A percentile compares a stretch with the other conserved stretches of the same genome.
These are phyloP conservation scores for Xylariaceae sp. DNA, from an alignment of 2,329 filamentous ascomycete species.

Conservation along the genomic window DNA sequence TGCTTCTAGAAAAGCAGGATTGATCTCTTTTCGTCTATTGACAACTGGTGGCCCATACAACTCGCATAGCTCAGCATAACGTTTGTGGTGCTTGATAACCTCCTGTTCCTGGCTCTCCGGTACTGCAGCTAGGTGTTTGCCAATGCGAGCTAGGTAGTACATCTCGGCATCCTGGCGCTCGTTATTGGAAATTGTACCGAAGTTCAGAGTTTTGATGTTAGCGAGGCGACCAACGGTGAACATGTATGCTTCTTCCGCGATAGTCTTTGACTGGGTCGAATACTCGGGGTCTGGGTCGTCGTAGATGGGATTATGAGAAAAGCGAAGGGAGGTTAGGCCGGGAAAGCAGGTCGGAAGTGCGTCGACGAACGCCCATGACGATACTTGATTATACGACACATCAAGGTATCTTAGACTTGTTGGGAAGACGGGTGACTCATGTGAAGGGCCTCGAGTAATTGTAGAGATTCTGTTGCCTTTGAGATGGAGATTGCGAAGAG, in stretches of 20 bases:
- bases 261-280: slow-evolving; percentile 29
- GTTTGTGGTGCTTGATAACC: slow-evolving; percentile 67
- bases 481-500: slow-evolving; percentile 66
- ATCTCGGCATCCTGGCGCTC: slow-evolving; percentile 88
- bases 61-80: slow-evolving; percentile 74
- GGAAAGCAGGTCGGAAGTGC: slow-evolving; percentile 69
- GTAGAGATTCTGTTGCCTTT: slow-evolving; percentile 73
- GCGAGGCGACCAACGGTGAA: slow-evolving; percentile 77
- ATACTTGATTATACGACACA: slow-evolving; percentile 71
- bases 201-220: slow-evolving; percentile 71
- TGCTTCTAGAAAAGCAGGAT: slow-evolving; percentile 82
- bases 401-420: slow-evolving; percentile 66
- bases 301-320: slow-evolving; percentile 87
- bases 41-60: slow-evolving; percentile 74
- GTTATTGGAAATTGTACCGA: slow-evolving; percentile 67
- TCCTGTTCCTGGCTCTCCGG: slow-evolving; percentile 54
- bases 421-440: slow-evolving; percentile 52
- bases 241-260: slow-evolving; percentile 84
- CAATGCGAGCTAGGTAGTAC: slow-evolving; percentile 88
- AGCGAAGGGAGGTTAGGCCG: slow-evolving; percentile 71
- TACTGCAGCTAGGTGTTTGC: slow-evolving; percentile 68
- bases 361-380: slow-evolving; percentile 75
- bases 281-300: slow-evolving; percentile 49
- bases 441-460: slow-evolving; percentile 37
- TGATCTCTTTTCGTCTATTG: slow-evolving; percentile 58